These are phyloP conservation scores for Bryoglossum gracile DNA, from an alignment of 495 filamentous ascomycete genomes.

Conservation along the genomic window DNA sequence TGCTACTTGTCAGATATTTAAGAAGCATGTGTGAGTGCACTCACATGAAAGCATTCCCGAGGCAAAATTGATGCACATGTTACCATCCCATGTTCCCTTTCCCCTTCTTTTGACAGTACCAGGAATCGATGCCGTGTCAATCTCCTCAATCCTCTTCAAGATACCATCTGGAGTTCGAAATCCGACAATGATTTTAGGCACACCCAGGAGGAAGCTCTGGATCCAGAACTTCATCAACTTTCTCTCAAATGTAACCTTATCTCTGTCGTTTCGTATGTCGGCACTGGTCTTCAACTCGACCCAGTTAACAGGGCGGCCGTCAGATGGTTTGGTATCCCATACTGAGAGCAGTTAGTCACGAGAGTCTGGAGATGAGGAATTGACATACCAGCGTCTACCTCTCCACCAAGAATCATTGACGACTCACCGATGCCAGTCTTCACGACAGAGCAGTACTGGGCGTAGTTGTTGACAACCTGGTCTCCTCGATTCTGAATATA, in stretches of 20 bases:
- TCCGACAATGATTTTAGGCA: conserved; percentile 85
- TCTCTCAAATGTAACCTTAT: conserved; percentile 69
- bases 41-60: conserved; percentile 60
- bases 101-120: conserved; percentile 58
- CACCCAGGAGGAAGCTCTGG: conserved; percentile 89
- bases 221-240: conserved; percentile 95
- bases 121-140: conserved; percentile 72
- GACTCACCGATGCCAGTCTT: conserved; percentile 73
- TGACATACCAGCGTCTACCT: conserved; percentile 67
- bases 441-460: conserved; percentile 91
- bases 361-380: conserved; percentile 36
- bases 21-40: background rate
- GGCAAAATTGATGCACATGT: conserved; percentile 85
- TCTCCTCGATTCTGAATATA: conserved; percentile 70
- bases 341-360: conserved; percentile 39
- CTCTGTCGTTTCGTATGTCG: conserved; percentile 55
- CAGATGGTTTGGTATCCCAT: conserved; percentile 69
- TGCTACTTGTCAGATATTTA: conserved; percentile 14
- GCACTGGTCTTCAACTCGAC: conserved; percentile 89
- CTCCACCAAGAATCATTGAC: conserved; percentile 75
- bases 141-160: conserved; percentile 61
- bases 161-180: conserved; percentile 72
- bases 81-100: conserved; percentile 71
- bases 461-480: conserved; percentile 71
- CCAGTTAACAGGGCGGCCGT: conserved; percentile 69